Percentiles rank a stretch among this genome's conserved stretches.
Evolutionary conservation across 768 basidiomycete species (phyloP).

Genomic region (Boletellus emodensis): DNA sequence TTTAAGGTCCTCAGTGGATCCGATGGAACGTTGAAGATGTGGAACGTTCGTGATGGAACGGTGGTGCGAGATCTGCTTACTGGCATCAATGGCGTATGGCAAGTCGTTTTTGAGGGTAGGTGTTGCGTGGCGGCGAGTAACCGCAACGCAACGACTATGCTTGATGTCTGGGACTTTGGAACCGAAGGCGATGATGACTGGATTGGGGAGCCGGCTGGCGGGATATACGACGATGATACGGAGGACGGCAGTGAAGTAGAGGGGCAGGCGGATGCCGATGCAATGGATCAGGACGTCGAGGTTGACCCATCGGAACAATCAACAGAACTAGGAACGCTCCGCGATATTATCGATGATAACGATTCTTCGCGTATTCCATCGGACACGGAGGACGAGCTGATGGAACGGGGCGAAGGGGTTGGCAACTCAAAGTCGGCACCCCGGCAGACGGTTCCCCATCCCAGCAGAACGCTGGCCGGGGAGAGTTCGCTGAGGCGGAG

Average conservation of each 20-base stretch:
- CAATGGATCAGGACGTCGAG: constrained; percentile 66
- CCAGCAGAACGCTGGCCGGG: constrained; percentile 15
- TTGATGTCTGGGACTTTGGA: constrained; percentile 92
- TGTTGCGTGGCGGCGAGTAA: constrained; percentile 96
- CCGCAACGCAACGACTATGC: constrained; percentile 66
- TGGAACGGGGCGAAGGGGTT: constrained; percentile 28
- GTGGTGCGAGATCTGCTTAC: constrained; percentile 86
- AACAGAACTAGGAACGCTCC: constrained; percentile 22
- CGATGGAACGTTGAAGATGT: constrained; percentile 97
- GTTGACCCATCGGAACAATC: constrained; percentile 32
- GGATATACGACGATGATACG: constrained; percentile 67
- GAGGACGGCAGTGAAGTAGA: constrained; percentile 43
- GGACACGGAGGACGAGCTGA: constrained; percentile 31
- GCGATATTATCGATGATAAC: constrained; percentile 28
- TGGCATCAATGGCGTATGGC: constrained; percentile 95
- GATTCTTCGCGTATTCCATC: constrained; percentile 24
- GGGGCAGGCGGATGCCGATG: constrained; percentile 60
- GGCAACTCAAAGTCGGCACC: constrained; percentile 31
- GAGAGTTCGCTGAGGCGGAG: constrained; percentile 25
- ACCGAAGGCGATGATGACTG: constrained; percentile 71
- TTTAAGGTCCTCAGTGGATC: constrained; percentile 94
- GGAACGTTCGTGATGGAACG: constrained; percentile 87
- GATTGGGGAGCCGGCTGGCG: constrained; percentile 74
- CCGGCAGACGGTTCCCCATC: constrained; percentile 12
- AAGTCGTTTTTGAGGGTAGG: constrained; percentile 90